Evolutionary conservation across 805 yeast genomes (phyloP).

Genomic region (Kodamaea kakaduensis): DNA sequence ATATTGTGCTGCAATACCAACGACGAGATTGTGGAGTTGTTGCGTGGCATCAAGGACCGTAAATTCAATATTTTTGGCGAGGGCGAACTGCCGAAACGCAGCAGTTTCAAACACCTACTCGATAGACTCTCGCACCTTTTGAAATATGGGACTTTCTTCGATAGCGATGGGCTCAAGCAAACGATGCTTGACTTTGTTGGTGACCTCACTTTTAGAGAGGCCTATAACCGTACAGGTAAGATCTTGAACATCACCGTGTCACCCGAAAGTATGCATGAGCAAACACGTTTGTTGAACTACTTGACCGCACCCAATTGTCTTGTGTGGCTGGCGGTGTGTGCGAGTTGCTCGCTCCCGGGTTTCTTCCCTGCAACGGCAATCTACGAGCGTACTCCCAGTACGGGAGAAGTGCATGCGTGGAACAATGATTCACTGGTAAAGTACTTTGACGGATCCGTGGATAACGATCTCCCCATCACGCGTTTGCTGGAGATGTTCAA

Average conservation of each 20-base stretch:
- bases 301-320: slow-evolving; percentile 78
- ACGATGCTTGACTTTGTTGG: slow-evolving; percentile 82
- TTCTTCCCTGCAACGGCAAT: slow-evolving; percentile 83
- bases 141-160: slow-evolving; percentile 88
- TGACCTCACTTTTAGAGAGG: slow-evolving; percentile 88
- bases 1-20: slow-evolving; percentile 77
- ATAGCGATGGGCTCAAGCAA: slow-evolving; percentile 60
- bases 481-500: slow-evolving; percentile 94
- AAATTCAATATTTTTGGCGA: slow-evolving; percentile 51
- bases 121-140: slow-evolving; percentile 49
- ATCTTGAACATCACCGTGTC: slow-evolving; percentile 94
- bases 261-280: slow-evolving; percentile 86
- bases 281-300: slow-evolving; percentile 76
- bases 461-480: slow-evolving; percentile 87
- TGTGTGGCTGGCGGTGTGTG: slow-evolving; percentile 87
- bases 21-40: slow-evolving; percentile 58
- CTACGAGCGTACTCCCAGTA: slow-evolving; percentile 73
- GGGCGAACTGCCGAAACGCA: slow-evolving; percentile 42
- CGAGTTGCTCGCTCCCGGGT: slow-evolving; percentile 92
- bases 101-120: slow-evolving; percentile 46
- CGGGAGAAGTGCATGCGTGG: slow-evolving; percentile 80
- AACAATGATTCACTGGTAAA: slow-evolving; percentile 64
- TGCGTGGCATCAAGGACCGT: slow-evolving; percentile 58
- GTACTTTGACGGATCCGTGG: slow-evolving; percentile 95
- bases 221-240: slow-evolving; percentile 88